phyloP scores from a whole-genome alignment of 2,329 filamentous ascomycete species.

The Alternaria brassicae region DNA sequence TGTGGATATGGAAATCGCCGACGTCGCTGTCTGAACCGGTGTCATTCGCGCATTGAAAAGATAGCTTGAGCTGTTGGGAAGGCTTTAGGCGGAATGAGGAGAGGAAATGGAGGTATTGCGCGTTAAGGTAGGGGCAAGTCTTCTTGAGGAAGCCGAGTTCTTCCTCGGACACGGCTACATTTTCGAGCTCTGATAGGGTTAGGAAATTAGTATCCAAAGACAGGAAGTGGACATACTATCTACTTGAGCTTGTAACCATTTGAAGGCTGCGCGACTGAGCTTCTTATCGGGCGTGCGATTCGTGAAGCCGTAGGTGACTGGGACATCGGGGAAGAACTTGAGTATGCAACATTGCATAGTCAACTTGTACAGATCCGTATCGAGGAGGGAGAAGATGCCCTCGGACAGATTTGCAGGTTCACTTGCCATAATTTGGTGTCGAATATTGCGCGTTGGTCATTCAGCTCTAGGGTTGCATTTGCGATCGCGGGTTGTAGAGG shows the following conservation, averaged over 20 bases:
- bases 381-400: constrained; percentile 55
- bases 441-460: constrained; percentile 1
- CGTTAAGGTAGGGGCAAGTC: constrained; percentile 80
- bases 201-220: background rate
- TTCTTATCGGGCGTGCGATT: constrained; percentile 96
- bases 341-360: constrained; percentile 94
- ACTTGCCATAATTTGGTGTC: constrained; percentile 30
- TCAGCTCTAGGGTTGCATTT: constrained; percentile 9
- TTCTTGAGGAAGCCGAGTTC: constrained; percentile 80
- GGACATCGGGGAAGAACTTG: constrained; percentile 82
- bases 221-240: constrained; percentile 61
- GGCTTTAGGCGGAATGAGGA: constrained; percentile 82
- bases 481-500: constrained; percentile 30
- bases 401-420: constrained; percentile 41
- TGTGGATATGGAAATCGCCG: constrained; percentile 78
- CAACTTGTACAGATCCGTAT: constrained; percentile 84
- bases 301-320: constrained; percentile 91
- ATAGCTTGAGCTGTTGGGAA: constrained; percentile 76
- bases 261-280: constrained; percentile 80
- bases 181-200: constrained; percentile 70
- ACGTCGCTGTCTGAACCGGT: constrained; percentile 69
- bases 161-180: constrained; percentile 78
- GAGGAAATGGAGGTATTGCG: constrained; percentile 81
- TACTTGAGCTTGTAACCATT: constrained; percentile 86
- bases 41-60: constrained; percentile 65